phyloP scores from a whole-genome alignment of 805 yeast species.

The Nadsonia fulvescens region DNA sequence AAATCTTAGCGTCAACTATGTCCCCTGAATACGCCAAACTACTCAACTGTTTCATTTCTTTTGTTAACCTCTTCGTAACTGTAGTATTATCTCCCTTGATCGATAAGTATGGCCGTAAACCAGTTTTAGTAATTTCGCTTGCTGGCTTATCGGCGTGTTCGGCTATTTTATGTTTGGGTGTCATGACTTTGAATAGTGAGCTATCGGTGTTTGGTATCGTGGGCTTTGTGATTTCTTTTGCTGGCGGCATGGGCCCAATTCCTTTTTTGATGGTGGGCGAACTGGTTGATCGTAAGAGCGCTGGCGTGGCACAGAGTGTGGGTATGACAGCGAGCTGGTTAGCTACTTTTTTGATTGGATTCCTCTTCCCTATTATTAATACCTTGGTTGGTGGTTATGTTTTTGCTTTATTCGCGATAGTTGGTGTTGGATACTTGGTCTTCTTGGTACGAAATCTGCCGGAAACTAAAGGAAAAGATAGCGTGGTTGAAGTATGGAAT shows the following conservation, averaged over 20 bases:
- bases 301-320: conserved; percentile 78
- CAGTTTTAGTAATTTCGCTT: conserved; percentile 49
- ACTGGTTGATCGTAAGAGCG: conserved; percentile 65
- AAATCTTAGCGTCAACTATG: conserved; percentile 42
- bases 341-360: conserved; percentile 64
- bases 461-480: conserved; percentile 51
- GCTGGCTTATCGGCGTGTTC: conserved; percentile 51
- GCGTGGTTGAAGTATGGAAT: conserved; percentile 57
- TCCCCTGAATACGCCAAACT: conserved; percentile 55
- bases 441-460: conserved; percentile 39
- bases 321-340: conserved; percentile 87
- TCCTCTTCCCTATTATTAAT: conserved; percentile 58
- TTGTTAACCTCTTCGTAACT: conserved; percentile 60
- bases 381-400: conserved; percentile 55
- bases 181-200: conserved; percentile 2
- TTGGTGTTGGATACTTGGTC: conserved; percentile 13
- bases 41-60: conserved; percentile 61
- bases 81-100: conserved; percentile 54
- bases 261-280: conserved; percentile 83
- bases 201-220: conserved; percentile 5
- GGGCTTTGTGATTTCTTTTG: conserved; percentile 64
- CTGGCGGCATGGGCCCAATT: conserved; percentile 87
- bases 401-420: conserved; percentile 39
- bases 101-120: conserved; percentile 62
- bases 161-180: conserved; percentile 43